These are phyloP conservation scores for Zangia roseola DNA, from an alignment of 768 basidiomycete species.

Conservation along the genomic window DNA sequence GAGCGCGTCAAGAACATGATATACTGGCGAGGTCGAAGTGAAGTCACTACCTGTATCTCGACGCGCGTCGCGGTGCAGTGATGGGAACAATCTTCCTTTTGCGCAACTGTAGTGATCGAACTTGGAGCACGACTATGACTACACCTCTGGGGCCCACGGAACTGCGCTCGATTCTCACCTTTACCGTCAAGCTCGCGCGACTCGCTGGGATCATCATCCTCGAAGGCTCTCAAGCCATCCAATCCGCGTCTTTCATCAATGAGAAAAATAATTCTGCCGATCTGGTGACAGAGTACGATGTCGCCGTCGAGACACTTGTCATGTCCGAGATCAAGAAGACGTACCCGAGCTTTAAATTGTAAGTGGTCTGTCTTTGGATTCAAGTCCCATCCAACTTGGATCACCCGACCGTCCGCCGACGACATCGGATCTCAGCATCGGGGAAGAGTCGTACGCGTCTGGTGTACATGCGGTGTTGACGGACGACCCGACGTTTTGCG, in stretches of 20 bases:
- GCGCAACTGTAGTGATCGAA: not conserved
- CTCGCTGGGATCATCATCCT: slow-evolving; percentile 72
- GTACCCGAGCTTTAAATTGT: slow-evolving; percentile 84
- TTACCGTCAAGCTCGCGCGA: slow-evolving; percentile 65
- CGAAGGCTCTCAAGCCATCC: slow-evolving; percentile 73
- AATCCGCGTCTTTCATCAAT: slow-evolving; percentile 51
- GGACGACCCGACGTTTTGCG: slow-evolving; percentile 91
- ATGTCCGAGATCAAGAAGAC: slow-evolving; percentile 57
- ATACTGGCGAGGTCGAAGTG: slow-evolving; percentile 4
- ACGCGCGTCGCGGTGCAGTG: slow-evolving; percentile 31
- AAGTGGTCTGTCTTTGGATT: slow-evolving; percentile 31
- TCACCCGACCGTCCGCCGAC: not conserved
- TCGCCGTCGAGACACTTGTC: slow-evolving; percentile 84
- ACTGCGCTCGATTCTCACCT: slow-evolving; percentile 60
- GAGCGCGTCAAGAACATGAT: slow-evolving; percentile 93
- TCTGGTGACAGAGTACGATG: slow-evolving; percentile 92
- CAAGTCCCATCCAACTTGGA: not conserved
- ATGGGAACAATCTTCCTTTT: slow-evolving; percentile 34
- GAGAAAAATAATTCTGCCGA: slow-evolving; percentile 95
- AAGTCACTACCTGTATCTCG: slow-evolving; percentile 30
- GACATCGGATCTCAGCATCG: slow-evolving; percentile 56
- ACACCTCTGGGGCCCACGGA: slow-evolving; percentile 35
- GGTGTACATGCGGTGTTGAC: slow-evolving; percentile 67
- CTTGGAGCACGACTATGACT: slow-evolving; percentile 7
- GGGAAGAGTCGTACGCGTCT: slow-evolving; percentile 89